Evolutionary conservation across 768 basidiomycete genomes (phyloP).

Genomic region (Xerocomus spinulosus): DNA sequence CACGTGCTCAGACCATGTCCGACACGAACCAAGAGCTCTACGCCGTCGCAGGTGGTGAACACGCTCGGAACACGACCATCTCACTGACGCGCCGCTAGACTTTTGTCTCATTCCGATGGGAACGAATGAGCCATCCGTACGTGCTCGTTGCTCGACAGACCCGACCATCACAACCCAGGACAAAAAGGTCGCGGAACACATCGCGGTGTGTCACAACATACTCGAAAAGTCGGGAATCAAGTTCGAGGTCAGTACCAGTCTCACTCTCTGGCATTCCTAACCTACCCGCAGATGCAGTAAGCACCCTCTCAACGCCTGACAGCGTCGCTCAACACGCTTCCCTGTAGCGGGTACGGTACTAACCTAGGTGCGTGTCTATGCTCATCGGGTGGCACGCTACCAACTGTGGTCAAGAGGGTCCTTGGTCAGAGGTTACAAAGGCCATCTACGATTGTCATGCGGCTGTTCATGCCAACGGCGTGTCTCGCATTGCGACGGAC

Average conservation of each 20-base stretch:
- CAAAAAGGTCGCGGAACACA: conserved; percentile 66
- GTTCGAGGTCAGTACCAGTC: conserved; percentile 56
- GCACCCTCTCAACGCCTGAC: conserved; percentile 12
- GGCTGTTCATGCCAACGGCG: conserved; percentile 75
- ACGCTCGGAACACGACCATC: neutral
- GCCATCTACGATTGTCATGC: conserved; percentile 91
- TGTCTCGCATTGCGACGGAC: conserved; percentile 80
- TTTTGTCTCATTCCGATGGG: conserved; percentile 90
- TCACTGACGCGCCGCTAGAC: conserved; percentile 40
- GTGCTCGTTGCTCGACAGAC: conserved; percentile 1
- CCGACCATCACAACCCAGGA: neutral
- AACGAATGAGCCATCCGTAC: conserved; percentile 65
- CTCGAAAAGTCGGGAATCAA: conserved; percentile 79
- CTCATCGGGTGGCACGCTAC: neutral
- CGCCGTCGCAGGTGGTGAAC: conserved; percentile 64
- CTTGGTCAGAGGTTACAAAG: conserved; percentile 78
- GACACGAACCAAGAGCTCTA: conserved; percentile 48
- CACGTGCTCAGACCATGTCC: conserved; percentile 12
- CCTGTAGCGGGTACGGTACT: conserved; percentile 79
- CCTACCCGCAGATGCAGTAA: conserved; percentile 35
- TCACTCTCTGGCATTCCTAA: neutral
- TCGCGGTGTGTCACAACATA: conserved; percentile 78
- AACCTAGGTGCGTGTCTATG: conserved; percentile 57
- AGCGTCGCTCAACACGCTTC: too few species aligned
- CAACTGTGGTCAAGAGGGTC: conserved; percentile 53